Evolutionary conservation across 2,329 filamentous ascomycete genomes (phyloP), one percentile per base, ranked within the genome.

Genomic region (Diaporthe batatas): DNA sequence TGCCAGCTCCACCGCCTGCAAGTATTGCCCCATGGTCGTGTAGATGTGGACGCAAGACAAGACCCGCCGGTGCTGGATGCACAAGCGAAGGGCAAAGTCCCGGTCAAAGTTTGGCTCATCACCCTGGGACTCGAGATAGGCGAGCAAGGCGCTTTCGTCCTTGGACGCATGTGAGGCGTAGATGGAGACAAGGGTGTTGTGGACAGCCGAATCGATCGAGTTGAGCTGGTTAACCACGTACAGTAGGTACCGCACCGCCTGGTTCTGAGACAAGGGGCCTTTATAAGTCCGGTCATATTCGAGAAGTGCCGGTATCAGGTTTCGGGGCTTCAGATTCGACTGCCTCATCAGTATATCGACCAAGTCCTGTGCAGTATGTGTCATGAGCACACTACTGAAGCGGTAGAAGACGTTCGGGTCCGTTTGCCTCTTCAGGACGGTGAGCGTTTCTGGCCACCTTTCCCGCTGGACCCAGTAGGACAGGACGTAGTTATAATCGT

Each of bases 401-500:
- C 94, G 93, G 85, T 98, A 98, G 83, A 98, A 99, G 58, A 97
- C 94, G 67, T 97, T 94, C 0, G 94, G 90, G 67, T 97, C 93
- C 6, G 92, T 97, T 83, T 99, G 96, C 82, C 93, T 95, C 84
- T 98, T 97, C 68, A 99, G 87, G 53, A 98, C 95, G 71, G 91
- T 90, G 76, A 99, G 86, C 2, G 95, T 94, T 78, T 98, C 95
- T 6, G 86, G 84, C 96, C 96, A 99, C 77, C 94, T 91, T 83
- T 98, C 96, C 73, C 96, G 90, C 82, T 98, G 96, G 23, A 98
- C 93, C 96, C 96, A 99, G 82, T 99, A 99, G 12, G 94, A 94
- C 18, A 99, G 86, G 29, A 98, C 95, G 79, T 97, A 99, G 80
- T 97, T 94, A 84, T 96, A 95, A 81, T 99, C 96, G 78, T 96